These are phyloP conservation scores for Eucalyptus cladocalyx DNA, from an alignment of 345 rosid species.

Conservation along the genomic window DNA sequence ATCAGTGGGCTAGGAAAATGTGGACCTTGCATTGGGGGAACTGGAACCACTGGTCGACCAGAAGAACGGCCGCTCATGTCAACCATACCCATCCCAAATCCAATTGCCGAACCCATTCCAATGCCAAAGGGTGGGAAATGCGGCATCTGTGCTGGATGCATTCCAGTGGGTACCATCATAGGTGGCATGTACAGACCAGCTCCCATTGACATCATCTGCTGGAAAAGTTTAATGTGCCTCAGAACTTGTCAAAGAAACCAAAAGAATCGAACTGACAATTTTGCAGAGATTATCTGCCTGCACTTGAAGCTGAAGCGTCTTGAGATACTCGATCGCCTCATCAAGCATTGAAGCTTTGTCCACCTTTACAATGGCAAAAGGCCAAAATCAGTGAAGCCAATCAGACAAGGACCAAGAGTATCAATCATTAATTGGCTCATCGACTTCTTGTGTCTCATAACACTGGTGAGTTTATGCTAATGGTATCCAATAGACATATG, in stretches of 20 bases:
- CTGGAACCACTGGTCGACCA: constrained; percentile 28
- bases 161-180: constrained; percentile 57
- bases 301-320: constrained; percentile 82
- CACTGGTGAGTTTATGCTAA: neutral
- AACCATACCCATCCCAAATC: constrained; percentile 52
- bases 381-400: neutral
- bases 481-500: neutral
- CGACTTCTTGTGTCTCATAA: neutral
- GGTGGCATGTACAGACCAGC: constrained; percentile 69
- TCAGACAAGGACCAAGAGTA: neutral
- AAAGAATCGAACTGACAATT: neutral
- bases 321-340: constrained; percentile 88
- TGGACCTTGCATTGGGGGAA: constrained; percentile 36
- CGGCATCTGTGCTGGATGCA: constrained; percentile 55
- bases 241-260: neutral
- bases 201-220: constrained; percentile 83
- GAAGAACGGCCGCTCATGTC: constrained; percentile 26
- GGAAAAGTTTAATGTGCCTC: neutral
- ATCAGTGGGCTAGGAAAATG: constrained; percentile 33
- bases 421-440: neutral
- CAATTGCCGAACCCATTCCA: constrained; percentile 65
- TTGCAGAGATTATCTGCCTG: constrained; percentile 31
- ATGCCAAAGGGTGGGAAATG: constrained; percentile 33
- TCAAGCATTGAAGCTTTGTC: constrained; percentile 98
- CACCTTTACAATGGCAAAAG: constrained; percentile 24